phyloP scores from a whole-genome alignment of 805 yeast genomes.

The Ogataea nakhonphanomensis region DNA sequence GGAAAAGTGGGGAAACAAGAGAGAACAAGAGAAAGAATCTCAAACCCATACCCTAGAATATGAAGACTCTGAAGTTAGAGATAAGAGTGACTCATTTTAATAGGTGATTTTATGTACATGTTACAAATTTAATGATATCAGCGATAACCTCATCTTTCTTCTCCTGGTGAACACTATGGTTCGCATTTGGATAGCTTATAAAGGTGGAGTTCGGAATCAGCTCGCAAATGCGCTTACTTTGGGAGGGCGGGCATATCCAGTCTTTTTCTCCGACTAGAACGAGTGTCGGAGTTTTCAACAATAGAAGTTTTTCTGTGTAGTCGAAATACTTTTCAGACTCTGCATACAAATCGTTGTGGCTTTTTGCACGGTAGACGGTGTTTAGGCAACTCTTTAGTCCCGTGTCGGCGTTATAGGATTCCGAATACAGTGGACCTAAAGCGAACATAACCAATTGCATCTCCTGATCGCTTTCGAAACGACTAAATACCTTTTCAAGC shows the following conservation, averaged over 20 bases:
- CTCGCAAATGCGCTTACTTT: slow-evolving; percentile 14
- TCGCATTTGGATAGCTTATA: slow-evolving; percentile 17
- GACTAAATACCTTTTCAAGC: slow-evolving; percentile 24
- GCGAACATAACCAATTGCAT: slow-evolving; percentile 26
- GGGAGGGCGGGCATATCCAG: slow-evolving; percentile 26
- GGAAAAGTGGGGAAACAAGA: slow-evolving; percentile 13
- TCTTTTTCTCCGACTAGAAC: slow-evolving; percentile 23
- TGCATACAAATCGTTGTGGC: slow-evolving; percentile 25
- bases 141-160: slow-evolving; percentile 12
- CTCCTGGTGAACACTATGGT: slow-evolving; percentile 25
- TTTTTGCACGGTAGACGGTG: slow-evolving; percentile 19
- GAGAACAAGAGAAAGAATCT: slow-evolving; percentile 1
- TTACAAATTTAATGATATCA: slow-evolving; percentile 7
- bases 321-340: slow-evolving; percentile 25
- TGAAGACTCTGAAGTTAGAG: neutral
- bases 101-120: neutral
- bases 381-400: slow-evolving; percentile 16
- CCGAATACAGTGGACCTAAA: slow-evolving; percentile 23
- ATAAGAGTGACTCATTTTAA: neutral
- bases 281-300: slow-evolving; percentile 17
- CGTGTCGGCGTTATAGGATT: slow-evolving; percentile 20
- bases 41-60: neutral
- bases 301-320: slow-evolving; percentile 14
- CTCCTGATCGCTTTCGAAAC: slow-evolving; percentile 24
- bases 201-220: slow-evolving; percentile 18